Evolutionary conservation across 495 filamentous ascomycete genomes (phyloP), one percentile per base, ranked within the genome.

Genomic region (Neurospora africana): DNA sequence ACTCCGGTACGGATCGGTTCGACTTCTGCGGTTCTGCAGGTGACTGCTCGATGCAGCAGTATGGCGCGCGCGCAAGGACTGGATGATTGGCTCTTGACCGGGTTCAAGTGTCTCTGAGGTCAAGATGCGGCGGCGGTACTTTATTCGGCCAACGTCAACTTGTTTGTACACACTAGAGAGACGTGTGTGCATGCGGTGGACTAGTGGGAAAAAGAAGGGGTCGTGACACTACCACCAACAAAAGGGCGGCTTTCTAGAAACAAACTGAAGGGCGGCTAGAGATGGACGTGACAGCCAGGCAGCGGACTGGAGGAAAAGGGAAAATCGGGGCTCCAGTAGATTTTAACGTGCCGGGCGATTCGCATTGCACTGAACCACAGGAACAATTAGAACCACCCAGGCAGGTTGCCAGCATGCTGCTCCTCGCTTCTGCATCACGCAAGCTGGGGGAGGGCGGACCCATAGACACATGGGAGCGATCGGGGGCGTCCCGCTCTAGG

Each of bases 371-470:
- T 69, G 65, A 69, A 58, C 19, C 19, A 44, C 8, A 47, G 8
- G 43, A 47, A 47, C 43, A 47, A n/a, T 21, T 38, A 53, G 69
- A 69, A 47, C 47, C 58, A 68, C 72, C 74, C 73, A 68, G 70
- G 67, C 61, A 68, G 44, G 69, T 23, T 27, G 53, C 53, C 53
- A 65, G 53, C 53, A 7, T 65, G 38, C 41, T 68, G 21, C 70
- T 53, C 73, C 47, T 43, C 23, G 69, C 65, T 72, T 43, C 47
- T n/a, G 71, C 77, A 77, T 77, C 72, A 47, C 77, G 72, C 71
- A 70, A 72, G 73, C 40, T 65, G 47, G 73, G 74, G 73, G 37
- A 67, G 68, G 68, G 40, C 38, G 68, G 67, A 15, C 47, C 70
- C 70, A 72, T 65, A 65, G 53, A 72, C 69, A 47, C 69, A 33